Percentiles rank a stretch among this genome's conserved stretches.
phyloP scores from a whole-genome alignment of 2,329 filamentous ascomycete genomes.

The Fonsecaea pugnacius region DNA sequence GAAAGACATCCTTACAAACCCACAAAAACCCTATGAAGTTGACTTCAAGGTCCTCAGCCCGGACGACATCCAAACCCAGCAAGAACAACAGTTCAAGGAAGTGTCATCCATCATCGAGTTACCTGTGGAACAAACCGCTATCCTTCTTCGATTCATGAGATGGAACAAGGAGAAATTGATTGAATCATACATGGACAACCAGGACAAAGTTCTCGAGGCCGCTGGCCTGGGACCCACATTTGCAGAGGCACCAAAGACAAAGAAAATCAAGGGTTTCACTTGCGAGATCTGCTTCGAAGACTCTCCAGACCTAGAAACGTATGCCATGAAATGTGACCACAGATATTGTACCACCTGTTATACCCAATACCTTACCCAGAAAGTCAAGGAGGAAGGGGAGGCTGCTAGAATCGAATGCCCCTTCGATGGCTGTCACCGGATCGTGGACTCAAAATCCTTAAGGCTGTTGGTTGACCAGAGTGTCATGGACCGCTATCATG shows the following conservation, averaged over 20 bases:
- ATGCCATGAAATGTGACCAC: constrained; percentile 94
- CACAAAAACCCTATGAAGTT: constrained; percentile 78
- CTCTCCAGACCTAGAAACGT: constrained; percentile 73
- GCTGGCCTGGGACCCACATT: constrained; percentile 76
- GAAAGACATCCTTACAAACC: constrained; percentile 72
- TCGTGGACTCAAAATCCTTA: constrained; percentile 87
- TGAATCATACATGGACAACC: constrained; percentile 93
- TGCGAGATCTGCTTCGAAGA: constrained; percentile 99
- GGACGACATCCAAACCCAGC: constrained; percentile 78
- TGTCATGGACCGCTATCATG: constrained; percentile 71
- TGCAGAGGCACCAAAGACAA: constrained; percentile 67
- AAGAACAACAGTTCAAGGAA: constrained; percentile 83
- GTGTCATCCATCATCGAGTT: constrained; percentile 90
- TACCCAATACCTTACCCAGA: constrained; percentile 84
- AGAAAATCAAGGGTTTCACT: constrained; percentile 74
- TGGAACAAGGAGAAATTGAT: constrained; percentile 98
- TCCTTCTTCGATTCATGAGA: constrained; percentile 82
- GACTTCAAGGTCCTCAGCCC: constrained; percentile 82
- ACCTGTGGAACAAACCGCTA: constrained; percentile 85
- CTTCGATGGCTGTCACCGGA: constrained; percentile 80
- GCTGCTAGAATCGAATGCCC: constrained; percentile 94
- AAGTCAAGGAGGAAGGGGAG: constrained; percentile 94
- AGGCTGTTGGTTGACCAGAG: constrained; percentile 70
- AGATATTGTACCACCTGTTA: constrained; percentile 94
- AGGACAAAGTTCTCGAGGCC: constrained; percentile 77